phyloP scores from a whole-genome alignment of 441 rosid genomes.

The Eruca vesicaria region DNA sequence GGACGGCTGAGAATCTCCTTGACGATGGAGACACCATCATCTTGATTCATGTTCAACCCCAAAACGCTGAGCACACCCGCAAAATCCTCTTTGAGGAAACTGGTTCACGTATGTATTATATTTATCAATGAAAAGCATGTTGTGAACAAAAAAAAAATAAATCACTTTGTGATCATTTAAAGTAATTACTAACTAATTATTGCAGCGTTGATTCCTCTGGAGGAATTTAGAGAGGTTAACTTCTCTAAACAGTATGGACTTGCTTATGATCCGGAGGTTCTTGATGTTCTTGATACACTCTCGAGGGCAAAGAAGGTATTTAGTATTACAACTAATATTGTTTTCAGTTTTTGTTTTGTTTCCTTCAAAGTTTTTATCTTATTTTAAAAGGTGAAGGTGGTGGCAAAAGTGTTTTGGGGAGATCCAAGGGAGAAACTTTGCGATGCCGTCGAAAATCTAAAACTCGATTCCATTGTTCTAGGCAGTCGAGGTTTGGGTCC shows the following conservation, averaged over 20 bases:
- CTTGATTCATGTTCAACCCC: constrained; percentile 60
- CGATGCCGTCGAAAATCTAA: constrained; percentile 77
- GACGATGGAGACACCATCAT: constrained; percentile 67
- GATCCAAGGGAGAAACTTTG: constrained; percentile 87
- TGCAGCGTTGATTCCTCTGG: constrained; percentile 76
- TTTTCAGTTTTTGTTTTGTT: not conserved
- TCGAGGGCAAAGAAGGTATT: constrained; percentile 58
- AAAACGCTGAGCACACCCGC: constrained; percentile 64
- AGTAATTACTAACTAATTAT: not conserved
- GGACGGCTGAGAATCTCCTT: constrained; percentile 79
- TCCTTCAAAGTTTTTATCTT: not conserved
- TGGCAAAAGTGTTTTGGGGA: constrained; percentile 82
- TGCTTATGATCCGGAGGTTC: constrained; percentile 71
- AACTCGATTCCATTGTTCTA: constrained; percentile 67
- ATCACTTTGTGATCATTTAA: not conserved
- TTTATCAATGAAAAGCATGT: too few species aligned
- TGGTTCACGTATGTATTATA: constrained; percentile 69
- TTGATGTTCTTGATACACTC: constrained; percentile 59
- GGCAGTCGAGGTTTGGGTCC: constrained; percentile 96
- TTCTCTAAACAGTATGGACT: constrained; percentile 75
- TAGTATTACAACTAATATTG: not conserved
- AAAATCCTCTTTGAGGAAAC: constrained; percentile 75
- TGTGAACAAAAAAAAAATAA: not conserved
- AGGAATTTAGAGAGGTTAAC: constrained; percentile 55
- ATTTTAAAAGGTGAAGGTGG: constrained; percentile 39